phyloP scores from a whole-genome alignment of 768 basidiomycete species.

The Leccinum truebloodii region DNA sequence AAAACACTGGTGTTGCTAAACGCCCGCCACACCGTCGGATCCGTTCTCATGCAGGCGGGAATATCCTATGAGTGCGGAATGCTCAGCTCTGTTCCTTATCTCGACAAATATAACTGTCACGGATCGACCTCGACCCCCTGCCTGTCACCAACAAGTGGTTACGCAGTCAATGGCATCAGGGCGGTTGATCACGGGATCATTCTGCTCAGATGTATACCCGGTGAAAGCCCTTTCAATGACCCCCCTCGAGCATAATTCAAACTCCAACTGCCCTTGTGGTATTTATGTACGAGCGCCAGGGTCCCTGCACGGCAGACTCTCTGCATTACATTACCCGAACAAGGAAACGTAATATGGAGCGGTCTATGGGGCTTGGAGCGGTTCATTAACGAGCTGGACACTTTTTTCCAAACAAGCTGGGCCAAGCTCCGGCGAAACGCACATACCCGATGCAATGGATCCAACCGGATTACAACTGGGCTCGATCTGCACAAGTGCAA shows the following conservation, averaged over 20 bases:
- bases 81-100: neutral
- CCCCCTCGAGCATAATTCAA: neutral
- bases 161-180: neutral
- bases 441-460: neutral
- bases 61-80: neutral
- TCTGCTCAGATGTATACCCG: neutral
- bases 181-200: neutral
- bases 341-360: neutral
- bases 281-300: neutral
- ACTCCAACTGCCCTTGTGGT: neutral
- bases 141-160: neutral
- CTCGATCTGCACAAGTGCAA: neutral
- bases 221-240: too few relatives aligned
- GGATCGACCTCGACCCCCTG: neutral
- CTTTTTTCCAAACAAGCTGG: neutral
- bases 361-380: neutral
- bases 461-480: too few relatives aligned
- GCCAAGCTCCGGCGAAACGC: neutral
- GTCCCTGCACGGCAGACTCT: neutral
- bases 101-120: neutral
- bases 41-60: constrained; percentile 1
- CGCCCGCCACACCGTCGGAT: neutral
- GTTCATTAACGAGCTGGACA: neutral
- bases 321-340: neutral
- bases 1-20: neutral